Evolutionary conservation across 345 rosid species (phyloP).

Genomic region (Moringa oleifera): DNA sequence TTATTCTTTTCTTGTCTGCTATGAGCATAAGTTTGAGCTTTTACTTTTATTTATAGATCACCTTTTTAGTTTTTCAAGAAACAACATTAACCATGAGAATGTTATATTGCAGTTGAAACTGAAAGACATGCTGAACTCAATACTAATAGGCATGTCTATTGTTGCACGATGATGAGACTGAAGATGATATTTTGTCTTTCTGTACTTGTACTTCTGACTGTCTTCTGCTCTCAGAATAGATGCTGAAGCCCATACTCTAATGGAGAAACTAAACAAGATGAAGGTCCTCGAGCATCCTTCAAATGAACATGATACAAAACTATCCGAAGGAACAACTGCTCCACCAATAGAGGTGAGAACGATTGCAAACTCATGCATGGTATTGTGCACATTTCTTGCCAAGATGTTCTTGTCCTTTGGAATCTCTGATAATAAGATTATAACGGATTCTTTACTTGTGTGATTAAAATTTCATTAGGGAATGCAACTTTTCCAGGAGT

Average conservation of each 20-base stretch:
- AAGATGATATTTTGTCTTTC: slow-evolving; percentile 14
- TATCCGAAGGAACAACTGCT: slow-evolving; percentile 31
- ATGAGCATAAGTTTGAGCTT: not conserved
- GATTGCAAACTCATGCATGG: slow-evolving; percentile 6
- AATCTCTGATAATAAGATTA: not conserved
- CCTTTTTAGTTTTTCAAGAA: no score
- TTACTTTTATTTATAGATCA: no score
- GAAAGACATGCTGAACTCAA: no score
- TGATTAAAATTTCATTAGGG: not conserved
- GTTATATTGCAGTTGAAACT: no score
- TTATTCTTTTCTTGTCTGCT: no score
- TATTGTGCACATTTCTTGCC: not conserved
- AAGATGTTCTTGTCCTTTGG: not conserved
- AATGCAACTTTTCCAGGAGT: no score
- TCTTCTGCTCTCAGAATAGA: slow-evolving; percentile 74
- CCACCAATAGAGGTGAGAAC: slow-evolving; percentile 48
- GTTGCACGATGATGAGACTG: not conserved
- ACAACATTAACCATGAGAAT: no score
- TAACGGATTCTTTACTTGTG: not conserved
- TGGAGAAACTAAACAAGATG: slow-evolving; percentile 54
- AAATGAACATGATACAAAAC: slow-evolving; percentile 29
- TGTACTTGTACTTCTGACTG: slow-evolving; percentile 26
- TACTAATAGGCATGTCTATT: not conserved
- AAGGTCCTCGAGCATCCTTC: slow-evolving; percentile 30
- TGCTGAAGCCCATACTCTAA: slow-evolving; percentile 58